A percentile compares a stretch with the other conserved stretches of the same genome.
Conservation (phyloP, 768 basidiomycete genomes). For the Porphyrellus cyaneotinctus region DNA sequence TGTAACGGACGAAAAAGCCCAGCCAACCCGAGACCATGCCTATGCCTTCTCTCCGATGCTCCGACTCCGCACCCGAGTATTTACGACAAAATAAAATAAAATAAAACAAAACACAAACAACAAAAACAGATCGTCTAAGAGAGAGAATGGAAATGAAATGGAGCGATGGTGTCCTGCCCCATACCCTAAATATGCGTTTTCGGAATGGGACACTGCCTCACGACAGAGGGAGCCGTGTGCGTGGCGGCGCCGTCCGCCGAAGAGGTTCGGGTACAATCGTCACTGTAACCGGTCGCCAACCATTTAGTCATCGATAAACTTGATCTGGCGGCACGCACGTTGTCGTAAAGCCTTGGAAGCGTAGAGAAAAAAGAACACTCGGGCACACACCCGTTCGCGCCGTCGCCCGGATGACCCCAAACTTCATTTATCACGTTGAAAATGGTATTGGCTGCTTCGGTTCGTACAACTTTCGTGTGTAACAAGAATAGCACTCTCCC, state of each 20-base stretch:
- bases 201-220: not conserved
- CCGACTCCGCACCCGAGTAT: slow-evolving; percentile 3
- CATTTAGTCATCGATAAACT: slow-evolving; percentile 6
- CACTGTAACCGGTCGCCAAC: not conserved
- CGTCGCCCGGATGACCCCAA: slow-evolving; percentile 10
- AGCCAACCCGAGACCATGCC: not conserved
- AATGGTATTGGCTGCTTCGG: slow-evolving; percentile 20
- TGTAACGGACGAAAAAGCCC: not conserved
- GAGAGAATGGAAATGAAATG: not conserved
- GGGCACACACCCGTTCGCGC: not conserved
- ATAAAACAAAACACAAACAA: too few relatives aligned
- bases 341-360: slow-evolving; percentile 7
- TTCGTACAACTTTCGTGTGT: slow-evolving; percentile 10
- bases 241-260: slow-evolving; percentile 5
- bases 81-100: not conserved
- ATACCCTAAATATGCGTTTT: too few relatives aligned
- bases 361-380: not conserved
- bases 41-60: slow-evolving; percentile 8
- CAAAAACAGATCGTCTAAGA: not conserved
- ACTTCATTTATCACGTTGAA: slow-evolving; percentile 7
- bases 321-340: slow-evolving; percentile 3
- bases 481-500: slow-evolving; percentile 14
- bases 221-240: not conserved
- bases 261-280: slow-evolving; percentile 2
- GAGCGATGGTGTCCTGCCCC: too few relatives aligned